phyloP scores from a whole-genome alignment of 352 stramenopile genomes.

The Globisporangium abappressorium region DNA sequence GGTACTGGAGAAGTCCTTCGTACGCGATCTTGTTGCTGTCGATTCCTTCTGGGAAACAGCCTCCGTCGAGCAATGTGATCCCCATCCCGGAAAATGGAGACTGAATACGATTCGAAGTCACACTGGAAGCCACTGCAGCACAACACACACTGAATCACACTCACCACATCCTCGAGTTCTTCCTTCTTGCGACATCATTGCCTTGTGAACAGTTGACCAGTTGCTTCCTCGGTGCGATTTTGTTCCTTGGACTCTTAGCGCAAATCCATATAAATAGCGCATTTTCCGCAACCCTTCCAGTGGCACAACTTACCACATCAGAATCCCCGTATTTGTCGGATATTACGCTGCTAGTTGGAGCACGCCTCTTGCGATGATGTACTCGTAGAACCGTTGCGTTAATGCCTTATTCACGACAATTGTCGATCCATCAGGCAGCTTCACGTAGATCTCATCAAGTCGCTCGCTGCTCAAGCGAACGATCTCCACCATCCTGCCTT shows the following conservation, averaged over 20 bases:
- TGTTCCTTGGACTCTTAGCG: not conserved
- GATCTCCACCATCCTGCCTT: constrained; percentile 34
- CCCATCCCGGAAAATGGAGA: constrained; percentile 8
- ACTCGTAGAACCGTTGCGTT: constrained; percentile 37
- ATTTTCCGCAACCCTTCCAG: not conserved
- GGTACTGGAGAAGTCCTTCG: constrained; percentile 53
- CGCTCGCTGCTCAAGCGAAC: constrained; percentile 15
- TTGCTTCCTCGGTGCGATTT: not conserved
- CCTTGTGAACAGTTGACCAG: not conserved
- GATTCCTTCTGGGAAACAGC: constrained; percentile 23
- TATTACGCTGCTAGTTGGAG: constrained; percentile 22
- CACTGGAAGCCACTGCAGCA: not conserved
- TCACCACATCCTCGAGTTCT: constrained; percentile 1
- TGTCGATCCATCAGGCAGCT: constrained; percentile 19
- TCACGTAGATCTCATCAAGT: constrained; percentile 26
- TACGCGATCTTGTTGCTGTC: constrained; percentile 23
- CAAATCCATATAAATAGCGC: not conserved
- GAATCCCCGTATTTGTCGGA: not conserved
- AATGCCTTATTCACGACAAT: constrained; percentile 17
- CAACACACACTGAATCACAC: not conserved
- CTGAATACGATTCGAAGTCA: not conserved
- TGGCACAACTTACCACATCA: not conserved
- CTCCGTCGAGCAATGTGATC: constrained; percentile 12
- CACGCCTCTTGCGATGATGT: constrained; percentile 33
- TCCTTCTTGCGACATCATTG: not conserved